phyloP scores from a whole-genome alignment of 1,284 basidiomycete species.

The Fomitopsis betulina region DNA sequence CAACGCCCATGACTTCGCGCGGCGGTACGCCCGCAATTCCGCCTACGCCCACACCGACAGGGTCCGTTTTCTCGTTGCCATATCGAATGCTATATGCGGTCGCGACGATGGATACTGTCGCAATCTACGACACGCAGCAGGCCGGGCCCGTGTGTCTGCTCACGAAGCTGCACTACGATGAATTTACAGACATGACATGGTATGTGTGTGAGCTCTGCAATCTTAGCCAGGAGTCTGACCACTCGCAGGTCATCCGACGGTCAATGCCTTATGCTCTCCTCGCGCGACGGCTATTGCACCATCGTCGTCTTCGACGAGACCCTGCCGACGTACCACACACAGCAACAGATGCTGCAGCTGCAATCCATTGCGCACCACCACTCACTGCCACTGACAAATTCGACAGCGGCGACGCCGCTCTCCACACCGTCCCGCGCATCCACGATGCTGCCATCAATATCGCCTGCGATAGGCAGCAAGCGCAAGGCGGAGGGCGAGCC shows the following conservation, averaged over 20 bases:
- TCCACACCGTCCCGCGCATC: constrained; percentile 38
- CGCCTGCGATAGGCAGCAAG: constrained; percentile 46
- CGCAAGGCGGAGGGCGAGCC: constrained; percentile 37
- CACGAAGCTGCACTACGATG: constrained; percentile 94
- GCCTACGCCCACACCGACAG: constrained; percentile 29
- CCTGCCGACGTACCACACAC: constrained; percentile 79
- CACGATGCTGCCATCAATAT: constrained; percentile 27
- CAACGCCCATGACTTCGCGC: constrained; percentile 54
- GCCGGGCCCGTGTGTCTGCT: constrained; percentile 89
- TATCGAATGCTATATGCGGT: constrained; percentile 97
- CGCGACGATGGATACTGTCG: constrained; percentile 93
- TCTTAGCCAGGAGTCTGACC: too few species aligned
- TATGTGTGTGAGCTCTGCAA: constrained; percentile 35
- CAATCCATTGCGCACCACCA: constrained; percentile 85
- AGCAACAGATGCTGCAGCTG: constrained; percentile 83
- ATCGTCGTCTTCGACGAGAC: constrained; percentile 90
- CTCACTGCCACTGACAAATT: constrained; percentile 53
- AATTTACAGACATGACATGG: constrained; percentile 97
- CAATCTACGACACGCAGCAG: constrained; percentile 98
- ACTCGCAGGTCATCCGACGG: constrained; percentile 87
- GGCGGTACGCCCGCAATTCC: constrained; percentile 41
- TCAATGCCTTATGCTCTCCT: constrained; percentile 87
- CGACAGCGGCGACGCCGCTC: constrained; percentile 28
- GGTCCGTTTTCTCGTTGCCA: constrained; percentile 82
- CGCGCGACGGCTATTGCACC: constrained; percentile 96